Evolutionary conservation across 163 green algal genomes (phyloP).

Genomic region (Scenedesmus sp.): DNA sequence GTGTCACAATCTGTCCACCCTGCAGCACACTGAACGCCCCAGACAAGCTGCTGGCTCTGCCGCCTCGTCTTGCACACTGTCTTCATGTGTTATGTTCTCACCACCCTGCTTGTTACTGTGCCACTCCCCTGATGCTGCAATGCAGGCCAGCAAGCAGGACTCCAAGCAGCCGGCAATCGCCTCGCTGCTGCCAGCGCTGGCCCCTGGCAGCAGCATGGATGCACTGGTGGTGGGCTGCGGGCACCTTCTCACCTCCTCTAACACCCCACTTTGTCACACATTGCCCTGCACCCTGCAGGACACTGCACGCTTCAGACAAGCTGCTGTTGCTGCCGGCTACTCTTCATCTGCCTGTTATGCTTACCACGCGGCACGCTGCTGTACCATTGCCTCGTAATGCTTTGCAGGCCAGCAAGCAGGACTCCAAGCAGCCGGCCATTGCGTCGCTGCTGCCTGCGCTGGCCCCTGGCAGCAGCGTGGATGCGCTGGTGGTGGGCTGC

Average conservation of each 20-base stretch:
- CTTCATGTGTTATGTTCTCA: not conserved
- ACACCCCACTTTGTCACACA: too few species aligned
- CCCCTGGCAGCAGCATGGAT: constrained; percentile 64
- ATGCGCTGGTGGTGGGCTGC: constrained; percentile 64
- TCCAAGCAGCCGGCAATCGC: constrained; percentile 75
- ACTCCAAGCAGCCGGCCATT: constrained; percentile 78
- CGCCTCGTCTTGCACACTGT: not conserved
- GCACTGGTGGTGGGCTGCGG: constrained; percentile 91
- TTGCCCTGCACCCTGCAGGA: too few species aligned
- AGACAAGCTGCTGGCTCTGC: not conserved
- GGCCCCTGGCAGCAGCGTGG: constrained; percentile 52
- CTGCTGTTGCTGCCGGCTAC: not conserved
- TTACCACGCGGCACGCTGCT: not conserved
- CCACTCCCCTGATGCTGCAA: not conserved
- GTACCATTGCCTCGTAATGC: not conserved
- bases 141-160: constrained; percentile 85
- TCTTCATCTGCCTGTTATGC: not conserved
- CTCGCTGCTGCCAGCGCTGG: constrained; percentile 62
- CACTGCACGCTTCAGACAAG: too few species aligned
- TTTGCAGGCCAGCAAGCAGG: constrained; percentile 81
- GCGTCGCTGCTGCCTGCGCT: constrained; percentile 66
- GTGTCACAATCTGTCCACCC: too few species aligned
- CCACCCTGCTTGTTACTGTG: not conserved
- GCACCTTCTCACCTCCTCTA: constrained; percentile 33
- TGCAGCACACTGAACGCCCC: too few species aligned